phyloP scores from a whole-genome alignment of 306 rosid species.

The Bauhinia variegata region DNA sequence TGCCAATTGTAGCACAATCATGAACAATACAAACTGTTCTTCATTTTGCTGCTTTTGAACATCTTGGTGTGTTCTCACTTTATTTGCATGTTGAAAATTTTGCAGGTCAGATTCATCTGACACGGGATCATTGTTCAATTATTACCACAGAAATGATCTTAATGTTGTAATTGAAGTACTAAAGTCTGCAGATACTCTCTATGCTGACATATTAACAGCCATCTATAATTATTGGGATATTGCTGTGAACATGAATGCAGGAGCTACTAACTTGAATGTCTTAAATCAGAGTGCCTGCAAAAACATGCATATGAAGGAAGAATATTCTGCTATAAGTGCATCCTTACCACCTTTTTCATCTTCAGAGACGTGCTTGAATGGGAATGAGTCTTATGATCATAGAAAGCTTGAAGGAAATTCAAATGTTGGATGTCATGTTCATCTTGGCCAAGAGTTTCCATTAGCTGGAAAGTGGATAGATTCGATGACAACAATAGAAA shows the following conservation, averaged over 20 bases:
- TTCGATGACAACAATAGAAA: conserved; percentile 46
- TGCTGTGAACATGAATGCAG: conserved; percentile 47
- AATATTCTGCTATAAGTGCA: conserved; percentile 39
- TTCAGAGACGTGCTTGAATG: conserved; percentile 47
- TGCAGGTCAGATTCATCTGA: conserved; percentile 83
- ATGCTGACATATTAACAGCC: conserved; percentile 62
- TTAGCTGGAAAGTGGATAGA: conserved; percentile 46
- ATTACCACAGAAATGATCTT: conserved; percentile 81
- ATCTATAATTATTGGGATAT: conserved; percentile 72
- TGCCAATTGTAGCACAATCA: neutral
- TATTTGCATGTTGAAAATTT: conserved; percentile 43
- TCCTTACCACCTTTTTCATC: conserved; percentile 40
- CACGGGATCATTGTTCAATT: conserved; percentile 56
- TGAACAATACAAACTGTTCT: conserved; percentile 1
- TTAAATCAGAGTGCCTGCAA: conserved; percentile 38
- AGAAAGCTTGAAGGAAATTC: conserved; percentile 48
- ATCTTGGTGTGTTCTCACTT: conserved; percentile 32
- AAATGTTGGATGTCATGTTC: conserved; percentile 37
- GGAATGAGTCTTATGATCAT: conserved; percentile 44
- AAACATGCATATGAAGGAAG: conserved; percentile 34
- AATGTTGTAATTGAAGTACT: conserved; percentile 66
- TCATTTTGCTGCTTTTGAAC: conserved; percentile 30
- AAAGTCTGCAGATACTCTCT: conserved; percentile 58
- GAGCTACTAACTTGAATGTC: conserved; percentile 37
- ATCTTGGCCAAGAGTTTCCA: conserved; percentile 47